These are phyloP conservation scores for Saitozyma sp. DNA, from an alignment of 768 basidiomycete genomes.

Conservation along the genomic window DNA sequence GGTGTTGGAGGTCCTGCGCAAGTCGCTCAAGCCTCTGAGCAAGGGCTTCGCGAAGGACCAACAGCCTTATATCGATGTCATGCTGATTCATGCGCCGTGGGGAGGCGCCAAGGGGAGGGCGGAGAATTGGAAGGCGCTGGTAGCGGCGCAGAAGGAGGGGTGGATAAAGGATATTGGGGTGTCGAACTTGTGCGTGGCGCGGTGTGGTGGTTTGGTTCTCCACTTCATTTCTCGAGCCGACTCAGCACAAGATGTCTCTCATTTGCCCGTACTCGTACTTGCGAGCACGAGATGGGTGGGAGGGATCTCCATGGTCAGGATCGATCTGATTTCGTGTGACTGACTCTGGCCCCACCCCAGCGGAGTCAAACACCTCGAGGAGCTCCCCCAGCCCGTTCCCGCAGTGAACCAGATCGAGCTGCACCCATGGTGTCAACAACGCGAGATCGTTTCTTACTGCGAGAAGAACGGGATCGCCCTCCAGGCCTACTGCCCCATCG, in stretches of 20 bases:
- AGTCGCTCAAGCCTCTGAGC: constrained; percentile 19
- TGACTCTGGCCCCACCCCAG: constrained; percentile 13
- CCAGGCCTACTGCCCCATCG: constrained; percentile 49
- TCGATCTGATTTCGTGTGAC: background rate
- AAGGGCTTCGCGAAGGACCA: constrained; percentile 15
- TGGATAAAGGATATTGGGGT: constrained; percentile 50
- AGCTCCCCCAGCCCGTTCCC: constrained; percentile 37
- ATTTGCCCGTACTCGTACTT: too few species aligned
- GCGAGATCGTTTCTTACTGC: constrained; percentile 74
- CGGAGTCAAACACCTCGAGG: constrained; percentile 47
- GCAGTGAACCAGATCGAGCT: constrained; percentile 51
- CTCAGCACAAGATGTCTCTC: too few species aligned
- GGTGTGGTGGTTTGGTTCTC: background rate
- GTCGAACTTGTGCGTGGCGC: constrained; percentile 44
- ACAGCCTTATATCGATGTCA: constrained; percentile 43
- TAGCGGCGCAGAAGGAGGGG: constrained; percentile 39
- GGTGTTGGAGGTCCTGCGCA: constrained; percentile 7
- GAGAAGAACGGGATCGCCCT: constrained; percentile 60
- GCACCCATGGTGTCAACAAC: constrained; percentile 68
- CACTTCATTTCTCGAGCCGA: too few species aligned
- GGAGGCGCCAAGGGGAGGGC: constrained; percentile 45
- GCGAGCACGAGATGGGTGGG: too few species aligned
- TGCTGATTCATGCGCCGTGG: constrained; percentile 49
- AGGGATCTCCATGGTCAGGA: too few species aligned
- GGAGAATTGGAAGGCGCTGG: constrained; percentile 39